phyloP scores from a whole-genome alignment of 2,329 filamentous ascomycete species.

The Alternaria sp. region DNA sequence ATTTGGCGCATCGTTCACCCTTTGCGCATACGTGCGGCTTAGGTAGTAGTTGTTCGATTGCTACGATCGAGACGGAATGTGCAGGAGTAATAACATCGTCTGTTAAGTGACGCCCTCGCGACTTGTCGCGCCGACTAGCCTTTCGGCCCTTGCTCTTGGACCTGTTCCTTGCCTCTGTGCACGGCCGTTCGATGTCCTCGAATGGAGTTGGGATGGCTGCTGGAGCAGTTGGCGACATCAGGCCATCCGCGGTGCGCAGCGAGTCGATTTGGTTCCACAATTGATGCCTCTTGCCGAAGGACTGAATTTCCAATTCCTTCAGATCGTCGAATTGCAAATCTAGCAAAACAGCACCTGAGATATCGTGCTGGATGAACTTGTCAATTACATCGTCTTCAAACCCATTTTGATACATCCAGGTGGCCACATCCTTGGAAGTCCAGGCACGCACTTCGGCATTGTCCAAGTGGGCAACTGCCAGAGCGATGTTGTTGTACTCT shows the following conservation, averaged over 20 bases:
- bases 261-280: conserved; percentile 82
- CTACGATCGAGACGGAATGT: conserved; percentile 89
- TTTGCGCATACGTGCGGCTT: conserved; percentile 86
- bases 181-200: conserved; percentile 57
- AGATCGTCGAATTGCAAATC: conserved; percentile 92
- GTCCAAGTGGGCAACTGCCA: conserved; percentile 65
- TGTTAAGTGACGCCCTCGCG: conserved; percentile 43
- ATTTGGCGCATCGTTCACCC: conserved; percentile 85
- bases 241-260: conserved; percentile 62
- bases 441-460: conserved; percentile 68
- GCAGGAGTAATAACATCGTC: conserved; percentile 77
- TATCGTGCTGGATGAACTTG: conserved; percentile 90
- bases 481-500: conserved; percentile 62
- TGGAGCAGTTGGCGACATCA: conserved; percentile 51
- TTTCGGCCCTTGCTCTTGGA: conserved; percentile 49
- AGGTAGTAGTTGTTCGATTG: conserved; percentile 87
- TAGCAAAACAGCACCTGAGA: conserved; percentile 84
- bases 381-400: conserved; percentile 80
- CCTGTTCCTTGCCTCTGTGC: conserved; percentile 46
- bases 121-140: conserved; percentile 42
- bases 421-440: conserved; percentile 79
- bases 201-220: conserved; percentile 59
- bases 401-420: conserved; percentile 85
- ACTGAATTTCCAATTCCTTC: conserved; percentile 80
- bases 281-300: conserved; percentile 81